These are phyloP conservation scores for Apophysomyces variabilis DNA, from an alignment of 371 early-diverging fungal species.

Conservation along the genomic window DNA sequence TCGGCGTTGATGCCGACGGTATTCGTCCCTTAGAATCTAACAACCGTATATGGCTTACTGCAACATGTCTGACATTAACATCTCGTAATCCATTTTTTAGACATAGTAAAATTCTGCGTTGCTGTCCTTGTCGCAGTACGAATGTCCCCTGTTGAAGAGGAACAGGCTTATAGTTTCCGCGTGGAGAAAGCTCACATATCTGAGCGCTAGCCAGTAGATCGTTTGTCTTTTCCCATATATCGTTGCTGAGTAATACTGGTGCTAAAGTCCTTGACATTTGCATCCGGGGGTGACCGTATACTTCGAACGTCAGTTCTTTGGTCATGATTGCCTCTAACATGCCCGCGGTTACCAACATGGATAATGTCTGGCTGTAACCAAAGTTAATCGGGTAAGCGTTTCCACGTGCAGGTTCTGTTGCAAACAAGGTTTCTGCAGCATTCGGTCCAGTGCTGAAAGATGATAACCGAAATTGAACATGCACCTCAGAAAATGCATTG, in stretches of 20 bases:
- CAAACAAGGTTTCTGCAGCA: slow-evolving; percentile 58
- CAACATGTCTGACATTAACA: slow-evolving; percentile 45
- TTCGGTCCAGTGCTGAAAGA: slow-evolving; percentile 49
- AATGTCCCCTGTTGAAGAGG: slow-evolving; percentile 29
- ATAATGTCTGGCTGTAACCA: slow-evolving; percentile 66
- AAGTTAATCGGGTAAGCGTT: slow-evolving; percentile 49
- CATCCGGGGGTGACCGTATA: slow-evolving; percentile 59
- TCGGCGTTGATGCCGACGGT: slow-evolving; percentile 8
- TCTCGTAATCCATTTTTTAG: slow-evolving; percentile 76
- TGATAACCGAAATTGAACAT: slow-evolving; percentile 75
- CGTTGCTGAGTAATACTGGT: not conserved
- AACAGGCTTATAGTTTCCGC: slow-evolving; percentile 74
- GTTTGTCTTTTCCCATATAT: slow-evolving; percentile 56
- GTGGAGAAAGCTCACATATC: slow-evolving; percentile 61
- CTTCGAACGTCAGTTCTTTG: slow-evolving; percentile 56
- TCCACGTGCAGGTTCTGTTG: slow-evolving; percentile 69
- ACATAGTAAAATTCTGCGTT: slow-evolving; percentile 22
- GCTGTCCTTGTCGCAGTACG: slow-evolving; percentile 15
- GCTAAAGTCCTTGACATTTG: slow-evolving; percentile 3
- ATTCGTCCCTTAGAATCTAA: slow-evolving; percentile 49
- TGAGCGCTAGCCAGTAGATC: slow-evolving; percentile 68
- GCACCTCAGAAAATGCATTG: slow-evolving; percentile 69
- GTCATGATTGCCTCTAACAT: slow-evolving; percentile 53
- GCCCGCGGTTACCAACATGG: slow-evolving; percentile 47
- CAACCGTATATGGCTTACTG: slow-evolving; percentile 56